phyloP scores from a whole-genome alignment of 495 filamentous ascomycete species.

The Penicillium pancosmium region DNA sequence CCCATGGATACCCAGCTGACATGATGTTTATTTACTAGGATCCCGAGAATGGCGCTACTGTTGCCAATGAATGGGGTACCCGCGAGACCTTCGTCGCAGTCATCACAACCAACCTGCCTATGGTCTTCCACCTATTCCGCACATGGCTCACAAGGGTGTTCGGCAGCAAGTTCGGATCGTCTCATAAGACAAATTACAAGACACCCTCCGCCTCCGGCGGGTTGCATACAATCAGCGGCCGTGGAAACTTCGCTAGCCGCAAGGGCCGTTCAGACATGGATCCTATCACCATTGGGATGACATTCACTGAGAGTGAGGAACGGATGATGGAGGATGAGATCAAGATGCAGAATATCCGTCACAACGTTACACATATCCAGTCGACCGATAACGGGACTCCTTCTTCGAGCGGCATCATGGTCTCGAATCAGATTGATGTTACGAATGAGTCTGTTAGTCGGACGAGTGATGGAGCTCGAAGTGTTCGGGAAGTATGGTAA shows the following conservation, averaged over 20 bases:
- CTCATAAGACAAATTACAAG: constrained; percentile 29
- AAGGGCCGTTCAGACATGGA: constrained; percentile 45
- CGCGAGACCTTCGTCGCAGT: constrained; percentile 56
- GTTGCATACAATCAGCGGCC: constrained; percentile 23
- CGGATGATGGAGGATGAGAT: constrained; percentile 42
- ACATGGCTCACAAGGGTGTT: constrained; percentile 43
- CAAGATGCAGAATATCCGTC: constrained; percentile 39
- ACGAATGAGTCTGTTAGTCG: constrained; percentile 19
- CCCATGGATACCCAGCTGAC: constrained; percentile 1
- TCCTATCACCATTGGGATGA: constrained; percentile 47
- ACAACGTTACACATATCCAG: constrained; percentile 5
- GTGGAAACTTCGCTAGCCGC: constrained; percentile 38
- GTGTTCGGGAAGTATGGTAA: constrained; percentile 8
- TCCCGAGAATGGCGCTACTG: constrained; percentile 47
- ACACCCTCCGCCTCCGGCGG: constrained; percentile 19
- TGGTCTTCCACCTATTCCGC: constrained; percentile 54
- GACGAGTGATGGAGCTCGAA: constrained; percentile 5
- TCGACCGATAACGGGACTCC: not conserved
- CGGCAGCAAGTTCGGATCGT: constrained; percentile 32
- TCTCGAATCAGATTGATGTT: constrained; percentile 33
- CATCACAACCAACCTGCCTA: constrained; percentile 54
- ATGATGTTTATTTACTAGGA: constrained; percentile 27
- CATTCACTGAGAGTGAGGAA: constrained; percentile 55
- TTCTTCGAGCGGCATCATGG: constrained; percentile 23
- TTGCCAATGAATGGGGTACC: constrained; percentile 52